Conservation (phyloP, 2,329 filamentous ascomycete genomes). For the Pseudofabraea citricarpa region DNA sequence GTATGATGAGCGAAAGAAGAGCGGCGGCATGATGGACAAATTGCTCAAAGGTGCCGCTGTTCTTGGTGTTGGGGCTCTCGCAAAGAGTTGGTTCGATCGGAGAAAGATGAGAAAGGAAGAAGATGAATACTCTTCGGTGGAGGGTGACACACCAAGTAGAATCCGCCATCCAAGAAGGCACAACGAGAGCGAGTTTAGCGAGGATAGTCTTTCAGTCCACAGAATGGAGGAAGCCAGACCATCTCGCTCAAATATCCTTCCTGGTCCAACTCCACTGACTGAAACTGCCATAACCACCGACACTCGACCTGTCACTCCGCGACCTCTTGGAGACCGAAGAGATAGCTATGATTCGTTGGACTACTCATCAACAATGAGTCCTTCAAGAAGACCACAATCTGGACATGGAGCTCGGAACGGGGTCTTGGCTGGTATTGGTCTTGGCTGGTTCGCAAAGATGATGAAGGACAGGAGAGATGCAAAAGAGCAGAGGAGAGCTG, state of each 20-base stretch:
- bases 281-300: slow-evolving; percentile 44
- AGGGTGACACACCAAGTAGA: slow-evolving; percentile 53
- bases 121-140: slow-evolving; percentile 59
- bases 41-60: slow-evolving; percentile 56
- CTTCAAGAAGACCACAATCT: slow-evolving; percentile 49
- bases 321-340: slow-evolving; percentile 31
- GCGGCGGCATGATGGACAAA: slow-evolving; percentile 55
- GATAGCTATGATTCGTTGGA: slow-evolving; percentile 51
- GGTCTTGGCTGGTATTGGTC: slow-evolving; percentile 55
- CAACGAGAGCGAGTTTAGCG: slow-evolving; percentile 38
- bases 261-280: slow-evolving; percentile 39
- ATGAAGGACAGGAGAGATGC: slow-evolving; percentile 53
- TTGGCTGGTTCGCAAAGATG: slow-evolving; percentile 65
- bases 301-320: slow-evolving; percentile 28
- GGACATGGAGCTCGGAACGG: slow-evolving; percentile 37
- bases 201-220: slow-evolving; percentile 27
- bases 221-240: slow-evolving; percentile 24
- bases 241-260: slow-evolving; percentile 36
- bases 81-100: slow-evolving; percentile 53
- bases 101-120: slow-evolving; percentile 39
- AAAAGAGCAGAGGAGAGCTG: slow-evolving; percentile 43
- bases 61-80: slow-evolving; percentile 57
- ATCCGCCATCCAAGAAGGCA: slow-evolving; percentile 29
- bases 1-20: slow-evolving; percentile 36
- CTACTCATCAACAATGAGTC: slow-evolving; percentile 53